Evolutionary conservation across 2,329 filamentous ascomycete species (phyloP), one percentile per base, ranked within the genome.

Genomic region (Alternaria consortialis): DNA sequence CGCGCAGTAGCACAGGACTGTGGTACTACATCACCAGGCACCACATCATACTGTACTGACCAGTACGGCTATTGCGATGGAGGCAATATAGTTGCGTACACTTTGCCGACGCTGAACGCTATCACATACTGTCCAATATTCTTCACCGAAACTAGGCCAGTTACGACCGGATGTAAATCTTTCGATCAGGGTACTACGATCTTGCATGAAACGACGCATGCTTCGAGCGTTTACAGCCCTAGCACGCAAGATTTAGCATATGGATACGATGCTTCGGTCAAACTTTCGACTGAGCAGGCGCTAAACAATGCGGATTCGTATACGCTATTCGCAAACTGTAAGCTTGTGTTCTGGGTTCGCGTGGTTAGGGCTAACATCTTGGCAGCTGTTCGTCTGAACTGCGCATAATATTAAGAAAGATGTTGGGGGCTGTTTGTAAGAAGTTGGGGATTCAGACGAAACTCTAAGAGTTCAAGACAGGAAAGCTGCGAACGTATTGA

Each of bases 101-200:
- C 15, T n/a, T n/a, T 8, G 15, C 6, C 15, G 7, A n/a, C 6
- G 15, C 7, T 7, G 15, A n/a, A n/a, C 4, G 8, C 15, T 27
- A 47, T 47, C 27, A 47, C 27, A 27, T 47, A 31, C 44, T 47
- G 44, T 29, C 15, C 15, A n/a, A 7, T n/a, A 7, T 37, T 37
- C 36, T n/a, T 37, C 3, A 37, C 27, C 36, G 8, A 4, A 3
- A 37, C 6, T 4, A n/a, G 27, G 27, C 25, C 29, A 15, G 17
- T 48, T 23, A 20, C n/a, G n/a, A 15, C 12, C 13, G 44, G 29
- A 1, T 91, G 89, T 80, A 87, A 90, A 72, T 83, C 70, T 2
- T 88, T 91, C 77, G 89, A 90, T 71, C 86, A 89, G 78, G 86
- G 86, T 3, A 88, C 85, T 11, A 90, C 88, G 13, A 84, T 84